These are phyloP conservation scores for Wickerhamomyces sp. DNA, from an alignment of 1,139 yeast species.

Conservation along the genomic window DNA sequence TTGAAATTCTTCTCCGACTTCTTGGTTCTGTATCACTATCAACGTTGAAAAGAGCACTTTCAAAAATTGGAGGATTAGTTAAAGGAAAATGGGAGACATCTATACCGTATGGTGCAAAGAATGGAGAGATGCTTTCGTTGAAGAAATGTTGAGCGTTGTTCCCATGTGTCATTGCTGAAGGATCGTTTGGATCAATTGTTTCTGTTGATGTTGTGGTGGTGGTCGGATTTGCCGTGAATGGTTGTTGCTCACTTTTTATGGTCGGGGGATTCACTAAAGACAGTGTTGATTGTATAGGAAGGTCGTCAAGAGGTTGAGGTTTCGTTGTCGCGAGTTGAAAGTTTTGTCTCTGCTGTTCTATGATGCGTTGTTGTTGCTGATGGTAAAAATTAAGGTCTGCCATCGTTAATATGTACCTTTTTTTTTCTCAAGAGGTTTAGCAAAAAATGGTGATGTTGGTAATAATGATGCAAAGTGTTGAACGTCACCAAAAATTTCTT, in stretches of 20 bases:
- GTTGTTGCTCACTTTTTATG: conserved; percentile 5
- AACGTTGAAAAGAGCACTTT: conserved; percentile 39
- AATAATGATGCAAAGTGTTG: background rate
- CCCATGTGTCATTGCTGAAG: conserved; percentile 25
- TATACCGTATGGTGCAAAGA: conserved; percentile 34
- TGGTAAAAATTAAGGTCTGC: background rate
- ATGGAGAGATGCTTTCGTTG: conserved; percentile 32
- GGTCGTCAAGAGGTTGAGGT: background rate
- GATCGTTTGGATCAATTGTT: conserved; percentile 13
- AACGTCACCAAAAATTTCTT: conserved; percentile 1
- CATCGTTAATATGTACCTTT: too few species aligned
- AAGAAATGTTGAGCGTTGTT: conserved; percentile 31
- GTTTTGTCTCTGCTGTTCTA: too few species aligned
- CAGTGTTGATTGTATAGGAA: too few species aligned
- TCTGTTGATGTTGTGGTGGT: background rate
- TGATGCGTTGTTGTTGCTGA: background rate
- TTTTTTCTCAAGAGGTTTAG: too few species aligned
- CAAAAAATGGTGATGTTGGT: background rate
- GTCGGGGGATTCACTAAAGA: too few species aligned
- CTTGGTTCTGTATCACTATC: conserved; percentile 41
- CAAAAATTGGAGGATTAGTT: conserved; percentile 63
- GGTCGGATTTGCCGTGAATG: background rate
- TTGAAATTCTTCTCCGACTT: conserved; percentile 66
- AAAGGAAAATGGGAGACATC: conserved; percentile 46
- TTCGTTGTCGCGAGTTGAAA: background rate